Evolutionary conservation across 805 yeast species (phyloP).

Genomic region (Crinitomyces ghanaensis): DNA sequence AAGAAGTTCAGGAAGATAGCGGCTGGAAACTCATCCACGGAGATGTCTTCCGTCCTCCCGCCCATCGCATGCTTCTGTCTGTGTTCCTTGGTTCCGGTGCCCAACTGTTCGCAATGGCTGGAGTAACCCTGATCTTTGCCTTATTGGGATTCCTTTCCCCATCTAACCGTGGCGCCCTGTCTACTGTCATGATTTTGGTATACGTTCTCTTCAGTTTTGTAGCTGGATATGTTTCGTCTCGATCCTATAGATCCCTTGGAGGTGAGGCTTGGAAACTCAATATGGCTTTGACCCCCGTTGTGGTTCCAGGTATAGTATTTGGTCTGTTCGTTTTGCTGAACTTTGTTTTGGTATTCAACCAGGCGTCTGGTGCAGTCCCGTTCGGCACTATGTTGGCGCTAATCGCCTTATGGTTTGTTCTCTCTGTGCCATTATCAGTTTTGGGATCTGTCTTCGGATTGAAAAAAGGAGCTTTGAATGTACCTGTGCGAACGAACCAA

Average conservation of each 20-base stretch:
- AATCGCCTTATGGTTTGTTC: slow-evolving; percentile 69
- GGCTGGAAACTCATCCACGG: slow-evolving; percentile 98
- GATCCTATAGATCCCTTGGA: slow-evolving; percentile 76
- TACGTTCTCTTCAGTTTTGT: slow-evolving; percentile 71
- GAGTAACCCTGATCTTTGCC: slow-evolving; percentile 68
- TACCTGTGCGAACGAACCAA: slow-evolving; percentile 87
- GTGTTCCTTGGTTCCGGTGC: slow-evolving; percentile 79
- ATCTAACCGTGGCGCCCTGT: slow-evolving; percentile 84
- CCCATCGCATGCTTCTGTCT: slow-evolving; percentile 56
- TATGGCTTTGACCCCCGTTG: slow-evolving; percentile 65
- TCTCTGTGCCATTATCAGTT: slow-evolving; percentile 75
- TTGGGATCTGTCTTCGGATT: slow-evolving; percentile 74
- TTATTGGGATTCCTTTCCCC: slow-evolving; percentile 85
- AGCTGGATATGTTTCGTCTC: slow-evolving; percentile 82
- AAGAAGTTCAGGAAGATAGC: slow-evolving; percentile 76
- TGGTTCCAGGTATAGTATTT: slow-evolving; percentile 77
- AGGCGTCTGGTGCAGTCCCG: slow-evolving; percentile 93
- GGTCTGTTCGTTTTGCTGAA: slow-evolving; percentile 56
- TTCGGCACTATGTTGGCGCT: slow-evolving; percentile 78
- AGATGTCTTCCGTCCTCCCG: slow-evolving; percentile 84
- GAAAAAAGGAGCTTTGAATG: slow-evolving; percentile 42
- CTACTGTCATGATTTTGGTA: slow-evolving; percentile 79
- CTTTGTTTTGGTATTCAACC: slow-evolving; percentile 63
- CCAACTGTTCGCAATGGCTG: slow-evolving; percentile 69
- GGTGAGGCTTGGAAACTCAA: slow-evolving; percentile 88